Base-by-base conservation (phyloP, 2,329 filamentous ascomycete species). In the Zymoseptoria ardabiliae region DNA sequence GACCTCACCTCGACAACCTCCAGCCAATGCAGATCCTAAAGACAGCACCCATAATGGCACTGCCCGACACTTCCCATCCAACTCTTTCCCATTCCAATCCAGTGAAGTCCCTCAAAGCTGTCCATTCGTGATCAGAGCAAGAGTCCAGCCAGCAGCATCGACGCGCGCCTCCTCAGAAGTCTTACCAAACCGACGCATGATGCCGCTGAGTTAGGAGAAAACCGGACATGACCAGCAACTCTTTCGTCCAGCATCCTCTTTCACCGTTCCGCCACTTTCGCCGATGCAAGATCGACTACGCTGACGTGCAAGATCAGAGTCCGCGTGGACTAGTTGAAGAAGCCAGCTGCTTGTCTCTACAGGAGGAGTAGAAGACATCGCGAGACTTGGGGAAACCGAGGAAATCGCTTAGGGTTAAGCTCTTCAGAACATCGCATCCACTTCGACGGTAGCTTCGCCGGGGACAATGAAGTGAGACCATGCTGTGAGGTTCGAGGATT, bases 321-420 rank as follows among this genome's bases (percentile, higher is more conserved):
- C 41, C 56, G 58, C 68, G 65, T 70, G 71, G 72, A 77, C 76
- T 91, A 91, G 73, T 92, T 85, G 81, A 60, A 81, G 78, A 79
- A 78, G 77, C 82, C 77, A 81, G 85, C 85, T 85, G 88, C 86
- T 83, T 78, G 79, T 75, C 73, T 81, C 80, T 84, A 54, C 54
- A 56, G 48, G 23, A 28, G 55, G 54, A 59, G 58, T 54, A 57
- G 61, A 57, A 58, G 55, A 62, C 63, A 85, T 63, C 69, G 65
- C 62, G 64, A 72, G 58, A 70, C 85, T 69, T 65, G 70, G 62
- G 68, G 74, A 72, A 85, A 86, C 90, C 89, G 88, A 85, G 79
- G 75, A 78, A 63, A 70, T 76, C 79, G 79, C 82, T 89, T 96
- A 96, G 92, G 92, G 92, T 96, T 96, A 96, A 92, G 89, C 92